phyloP scores from a whole-genome alignment of 2,329 filamentous ascomycete genomes.

The Thielaviopsis cerberus region DNA sequence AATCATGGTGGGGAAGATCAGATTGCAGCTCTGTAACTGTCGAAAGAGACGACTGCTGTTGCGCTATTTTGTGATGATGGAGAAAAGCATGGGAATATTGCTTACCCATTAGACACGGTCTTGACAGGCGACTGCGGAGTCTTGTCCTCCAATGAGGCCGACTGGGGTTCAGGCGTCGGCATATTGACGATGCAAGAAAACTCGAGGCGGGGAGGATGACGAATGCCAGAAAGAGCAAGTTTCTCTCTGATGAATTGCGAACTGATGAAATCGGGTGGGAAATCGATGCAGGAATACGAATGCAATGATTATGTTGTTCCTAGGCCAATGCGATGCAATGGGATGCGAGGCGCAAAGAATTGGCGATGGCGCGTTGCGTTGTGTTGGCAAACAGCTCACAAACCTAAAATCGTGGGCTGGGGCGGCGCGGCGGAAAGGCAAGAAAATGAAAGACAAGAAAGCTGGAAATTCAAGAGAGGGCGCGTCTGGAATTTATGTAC shows the following conservation, averaged over 20 bases:
- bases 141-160: conserved; percentile 1
- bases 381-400: neutral
- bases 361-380: neutral
- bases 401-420: neutral
- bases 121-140: conserved; percentile 4
- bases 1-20: neutral
- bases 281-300: neutral
- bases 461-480: neutral
- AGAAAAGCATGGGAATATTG: conserved; percentile 8
- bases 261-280: neutral
- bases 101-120: conserved; percentile 9
- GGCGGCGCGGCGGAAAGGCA: neutral
- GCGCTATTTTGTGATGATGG: conserved; percentile 1
- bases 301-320: neutral
- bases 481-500: neutral
- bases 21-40: neutral
- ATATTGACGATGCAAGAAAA: neutral
- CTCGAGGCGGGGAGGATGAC: neutral
- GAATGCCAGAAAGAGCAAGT: neutral
- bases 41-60: neutral
- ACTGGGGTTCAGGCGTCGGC: conserved; percentile 8
- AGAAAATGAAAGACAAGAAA: neutral
- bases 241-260: neutral
- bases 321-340: neutral
- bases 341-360: neutral